Evolutionary conservation across 2,329 filamentous ascomycete species (phyloP).

Genomic region (Rugonectria rugulosa): DNA sequence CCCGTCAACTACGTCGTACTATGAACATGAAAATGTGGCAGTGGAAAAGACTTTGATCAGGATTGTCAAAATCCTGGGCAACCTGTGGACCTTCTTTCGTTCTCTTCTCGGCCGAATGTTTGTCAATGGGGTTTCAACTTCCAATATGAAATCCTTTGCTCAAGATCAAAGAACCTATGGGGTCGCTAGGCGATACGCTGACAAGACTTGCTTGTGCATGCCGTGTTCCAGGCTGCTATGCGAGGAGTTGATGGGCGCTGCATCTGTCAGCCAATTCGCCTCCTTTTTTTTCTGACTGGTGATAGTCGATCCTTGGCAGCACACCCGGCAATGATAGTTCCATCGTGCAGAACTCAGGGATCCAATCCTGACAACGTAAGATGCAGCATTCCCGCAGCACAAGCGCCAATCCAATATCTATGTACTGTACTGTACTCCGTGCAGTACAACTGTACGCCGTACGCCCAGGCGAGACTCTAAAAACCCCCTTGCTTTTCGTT

Average conservation of each 20-base stretch:
- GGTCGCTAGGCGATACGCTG: background rate
- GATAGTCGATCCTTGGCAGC: constrained; percentile 25
- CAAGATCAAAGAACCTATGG: background rate
- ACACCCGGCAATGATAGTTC: constrained; percentile 11
- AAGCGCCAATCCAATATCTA: constrained; percentile 29
- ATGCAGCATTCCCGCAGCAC: constrained; percentile 30
- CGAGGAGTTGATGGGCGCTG: too few relatives aligned
- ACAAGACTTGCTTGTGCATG: background rate
- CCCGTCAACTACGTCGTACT: constrained; percentile 1
- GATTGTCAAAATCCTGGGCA: too few relatives aligned
- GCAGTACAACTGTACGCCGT: too few relatives aligned
- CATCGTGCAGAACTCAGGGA: constrained; percentile 9
- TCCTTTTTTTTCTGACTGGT: constrained; percentile 21
- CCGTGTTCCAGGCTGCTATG: constrained; percentile 3
- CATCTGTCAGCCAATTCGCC: constrained; percentile 7
- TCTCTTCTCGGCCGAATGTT: background rate
- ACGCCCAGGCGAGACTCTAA: constrained; percentile 22
- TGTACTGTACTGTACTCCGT: background rate
- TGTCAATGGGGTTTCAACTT: background rate
- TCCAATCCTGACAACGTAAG: constrained; percentile 17
- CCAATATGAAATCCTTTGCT: background rate
- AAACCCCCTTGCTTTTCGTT: constrained; percentile 12
- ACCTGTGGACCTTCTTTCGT: background rate
- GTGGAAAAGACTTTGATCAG: too few relatives aligned
- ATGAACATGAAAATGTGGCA: background rate